Percentiles rank a stretch among this genome's conserved stretches.
phyloP scores from a whole-genome alignment of 805 yeast genomes.

The Candida morakotiae region DNA sequence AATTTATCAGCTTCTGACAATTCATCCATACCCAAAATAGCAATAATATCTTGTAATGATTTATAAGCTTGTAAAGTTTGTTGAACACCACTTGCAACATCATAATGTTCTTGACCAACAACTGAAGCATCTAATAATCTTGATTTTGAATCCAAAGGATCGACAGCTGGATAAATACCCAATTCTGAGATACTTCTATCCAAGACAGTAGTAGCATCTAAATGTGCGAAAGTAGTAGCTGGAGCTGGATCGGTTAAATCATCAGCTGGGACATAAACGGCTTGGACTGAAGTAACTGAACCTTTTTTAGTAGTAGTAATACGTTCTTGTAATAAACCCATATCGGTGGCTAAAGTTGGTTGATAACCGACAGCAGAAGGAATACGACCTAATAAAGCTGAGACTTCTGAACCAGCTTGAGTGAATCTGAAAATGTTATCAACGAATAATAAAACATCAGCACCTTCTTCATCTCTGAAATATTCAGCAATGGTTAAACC shows the following conservation, averaged over 20 bases:
- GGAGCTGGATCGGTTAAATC: slow-evolving; percentile 99
- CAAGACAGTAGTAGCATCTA: slow-evolving; percentile 99
- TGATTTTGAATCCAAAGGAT: slow-evolving; percentile 98
- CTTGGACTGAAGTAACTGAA: slow-evolving; percentile 99
- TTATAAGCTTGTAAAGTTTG: slow-evolving; percentile 99
- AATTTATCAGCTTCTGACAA: slow-evolving; percentile 97
- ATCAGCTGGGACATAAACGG: slow-evolving; percentile 99
- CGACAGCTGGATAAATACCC: slow-evolving; percentile 98
- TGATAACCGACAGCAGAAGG: slow-evolving; percentile 99
- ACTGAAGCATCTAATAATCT: slow-evolving; percentile 96
- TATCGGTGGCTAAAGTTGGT: slow-evolving; percentile 99
- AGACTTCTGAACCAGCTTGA: slow-evolving; percentile 99
- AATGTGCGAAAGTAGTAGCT: slow-evolving; percentile 99
- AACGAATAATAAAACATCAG: slow-evolving; percentile 98
- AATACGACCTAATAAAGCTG: slow-evolving; percentile 99
- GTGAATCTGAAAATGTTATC: slow-evolving; percentile 99
- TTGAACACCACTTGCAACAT: slow-evolving; percentile 91
- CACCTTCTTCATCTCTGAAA: slow-evolving; percentile 99
- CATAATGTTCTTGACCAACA: slow-evolving; percentile 98
- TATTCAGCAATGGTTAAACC: slow-evolving; percentile 99
- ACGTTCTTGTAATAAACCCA: slow-evolving; percentile 99
- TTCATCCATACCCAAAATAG: slow-evolving; percentile 99
- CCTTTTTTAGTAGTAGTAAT: slow-evolving; percentile 99
- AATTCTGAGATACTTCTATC: slow-evolving; percentile 99
- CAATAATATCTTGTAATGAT: slow-evolving; percentile 99